Conservation (phyloP, 78 protist genomes). For the Protostelium mycophagum region DNA sequence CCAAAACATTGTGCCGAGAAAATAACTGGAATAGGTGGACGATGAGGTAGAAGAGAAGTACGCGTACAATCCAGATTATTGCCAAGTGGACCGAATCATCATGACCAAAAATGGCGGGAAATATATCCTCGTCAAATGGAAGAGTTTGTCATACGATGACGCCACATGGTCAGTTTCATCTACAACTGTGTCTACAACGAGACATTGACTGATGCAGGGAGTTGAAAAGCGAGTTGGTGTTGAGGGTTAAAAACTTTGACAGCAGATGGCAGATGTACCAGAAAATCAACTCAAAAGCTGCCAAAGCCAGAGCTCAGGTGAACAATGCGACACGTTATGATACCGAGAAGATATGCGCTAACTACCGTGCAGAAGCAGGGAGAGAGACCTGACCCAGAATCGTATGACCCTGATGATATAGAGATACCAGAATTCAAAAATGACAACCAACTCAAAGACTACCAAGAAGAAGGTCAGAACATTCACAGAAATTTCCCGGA, state of each 20-base stretch:
- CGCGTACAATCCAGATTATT: slow-evolving; percentile 23
- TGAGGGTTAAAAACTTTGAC: not conserved
- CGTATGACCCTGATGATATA: not conserved
- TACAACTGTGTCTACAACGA: no score
- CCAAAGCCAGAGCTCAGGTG: not conserved
- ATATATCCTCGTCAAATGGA: slow-evolving; percentile 71
- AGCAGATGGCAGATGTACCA: not conserved
- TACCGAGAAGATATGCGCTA: not conserved
- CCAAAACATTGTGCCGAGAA: not conserved
- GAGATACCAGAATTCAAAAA: slow-evolving; percentile 32
- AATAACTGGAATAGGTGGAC: slow-evolving; percentile 18
- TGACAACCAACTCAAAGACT: slow-evolving; percentile 42
- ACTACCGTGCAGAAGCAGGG: not conserved
- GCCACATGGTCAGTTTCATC: no score
- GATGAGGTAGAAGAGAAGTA: slow-evolving; percentile 36
- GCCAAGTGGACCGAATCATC: slow-evolving; percentile 35
- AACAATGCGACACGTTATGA: not conserved
- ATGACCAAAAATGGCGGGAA: not conserved
- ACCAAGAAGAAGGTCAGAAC: slow-evolving; percentile 91
- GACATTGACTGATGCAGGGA: no score
- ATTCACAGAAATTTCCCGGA: slow-evolving; percentile 61
- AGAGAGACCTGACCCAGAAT: slow-evolving; percentile 15
- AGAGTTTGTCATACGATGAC: slow-evolving; percentile 45
- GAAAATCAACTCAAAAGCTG: not conserved
- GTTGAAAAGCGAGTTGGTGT: not conserved